Conservation (phyloP, 495 filamentous ascomycete genomes). For the Podospora didyma region DNA sequence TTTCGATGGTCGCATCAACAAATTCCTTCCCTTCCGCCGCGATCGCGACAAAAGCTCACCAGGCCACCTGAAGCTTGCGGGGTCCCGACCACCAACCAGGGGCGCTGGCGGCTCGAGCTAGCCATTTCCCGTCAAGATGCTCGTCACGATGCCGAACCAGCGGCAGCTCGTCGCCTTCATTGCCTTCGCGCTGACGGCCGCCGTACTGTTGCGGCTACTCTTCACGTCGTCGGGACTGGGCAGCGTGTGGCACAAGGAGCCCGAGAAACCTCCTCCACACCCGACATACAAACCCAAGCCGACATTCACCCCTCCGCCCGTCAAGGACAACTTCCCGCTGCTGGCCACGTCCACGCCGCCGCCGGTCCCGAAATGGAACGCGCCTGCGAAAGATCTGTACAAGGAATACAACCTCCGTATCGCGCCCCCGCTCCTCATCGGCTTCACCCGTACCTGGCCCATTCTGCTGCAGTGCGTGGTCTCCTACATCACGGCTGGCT, state of each 20-base stretch:
- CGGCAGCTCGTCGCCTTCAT: slow-evolving; percentile 1
- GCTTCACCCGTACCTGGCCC: slow-evolving; percentile 57
- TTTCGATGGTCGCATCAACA: too few relatives aligned
- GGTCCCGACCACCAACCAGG: too few relatives aligned
- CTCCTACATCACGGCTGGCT: slow-evolving; percentile 57
- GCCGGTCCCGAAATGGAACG: slow-evolving; percentile 42
- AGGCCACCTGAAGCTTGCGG: too few relatives aligned
- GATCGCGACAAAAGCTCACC: not conserved
- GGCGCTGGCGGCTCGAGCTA: not conserved
- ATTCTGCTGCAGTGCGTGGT: slow-evolving; percentile 57
- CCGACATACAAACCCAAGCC: slow-evolving; percentile 32
- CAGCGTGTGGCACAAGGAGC: not conserved
- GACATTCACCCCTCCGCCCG: slow-evolving; percentile 29
- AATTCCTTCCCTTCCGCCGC: not conserved
- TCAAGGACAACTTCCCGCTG: slow-evolving; percentile 36
- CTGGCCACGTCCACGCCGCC: slow-evolving; percentile 33
- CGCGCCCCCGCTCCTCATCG: slow-evolving; percentile 53
- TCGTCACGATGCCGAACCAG: slow-evolving; percentile 2
- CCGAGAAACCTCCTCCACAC: not conserved
- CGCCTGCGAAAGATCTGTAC: slow-evolving; percentile 27
- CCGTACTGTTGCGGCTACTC: not conserved
- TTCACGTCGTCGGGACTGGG: not conserved
- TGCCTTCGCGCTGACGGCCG: not conserved
- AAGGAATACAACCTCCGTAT: slow-evolving; percentile 32
- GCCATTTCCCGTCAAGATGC: slow-evolving; percentile 1